These are phyloP conservation scores for Epichloe coenophiala DNA, from an alignment of 2,329 filamentous ascomycete genomes.

Conservation along the genomic window DNA sequence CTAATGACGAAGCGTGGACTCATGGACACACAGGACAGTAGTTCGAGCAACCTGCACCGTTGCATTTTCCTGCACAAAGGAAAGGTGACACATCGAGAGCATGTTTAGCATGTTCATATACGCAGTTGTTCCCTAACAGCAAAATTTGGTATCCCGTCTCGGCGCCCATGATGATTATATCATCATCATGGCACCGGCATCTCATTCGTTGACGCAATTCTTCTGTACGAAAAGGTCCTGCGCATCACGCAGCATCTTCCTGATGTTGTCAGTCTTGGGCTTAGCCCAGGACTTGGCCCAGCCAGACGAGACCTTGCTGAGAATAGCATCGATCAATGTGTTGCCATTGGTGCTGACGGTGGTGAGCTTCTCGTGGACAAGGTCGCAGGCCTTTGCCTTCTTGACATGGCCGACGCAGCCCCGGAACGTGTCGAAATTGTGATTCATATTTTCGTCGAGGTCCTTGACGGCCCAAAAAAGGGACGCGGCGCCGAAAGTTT, in stretches of 20 bases:
- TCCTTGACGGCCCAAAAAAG: not conserved
- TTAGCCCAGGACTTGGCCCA: not conserved
- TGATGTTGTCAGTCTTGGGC: not conserved
- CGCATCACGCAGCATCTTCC: not conserved
- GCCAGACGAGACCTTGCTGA: not conserved
- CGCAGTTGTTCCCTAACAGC: no score
- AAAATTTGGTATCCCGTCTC: no score
- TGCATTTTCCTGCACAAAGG: not conserved
- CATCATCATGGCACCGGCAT: no score
- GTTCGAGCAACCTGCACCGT: no score
- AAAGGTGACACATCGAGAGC: not conserved
- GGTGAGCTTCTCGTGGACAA: not conserved
- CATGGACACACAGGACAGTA: no score
- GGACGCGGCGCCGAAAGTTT: accelerated
- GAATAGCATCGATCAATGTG: not conserved
- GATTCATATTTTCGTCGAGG: not conserved
- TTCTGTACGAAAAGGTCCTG: not conserved
- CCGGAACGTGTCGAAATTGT: not conserved
- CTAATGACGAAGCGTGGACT: no score
- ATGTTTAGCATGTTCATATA: no score
- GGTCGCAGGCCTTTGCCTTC: not conserved
- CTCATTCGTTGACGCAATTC: not conserved
- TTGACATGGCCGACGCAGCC: not conserved
- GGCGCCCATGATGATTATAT: no score
- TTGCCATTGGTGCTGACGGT: not conserved